Percentiles rank a stretch among this genome's conserved stretches.
These are phyloP conservation scores for Sechiopsis laciniata DNA, from an alignment of 306 rosid genomes.

Conservation along the genomic window DNA sequence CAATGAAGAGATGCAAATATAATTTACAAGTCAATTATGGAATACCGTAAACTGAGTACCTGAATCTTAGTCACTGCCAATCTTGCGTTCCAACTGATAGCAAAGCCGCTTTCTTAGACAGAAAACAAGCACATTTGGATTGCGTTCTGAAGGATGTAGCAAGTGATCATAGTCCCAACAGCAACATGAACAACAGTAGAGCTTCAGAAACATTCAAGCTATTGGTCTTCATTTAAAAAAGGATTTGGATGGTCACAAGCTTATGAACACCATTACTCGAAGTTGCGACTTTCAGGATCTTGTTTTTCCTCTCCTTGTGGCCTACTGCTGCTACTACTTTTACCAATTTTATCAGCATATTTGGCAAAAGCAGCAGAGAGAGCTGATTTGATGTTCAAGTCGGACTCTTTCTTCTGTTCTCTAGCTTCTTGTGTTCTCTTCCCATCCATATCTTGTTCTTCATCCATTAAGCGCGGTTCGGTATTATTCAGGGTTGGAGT, in stretches of 20 bases:
- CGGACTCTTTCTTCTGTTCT: constrained; percentile 50
- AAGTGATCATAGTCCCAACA: neutral
- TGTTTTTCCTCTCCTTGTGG: constrained; percentile 37
- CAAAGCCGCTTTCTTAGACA: neutral
- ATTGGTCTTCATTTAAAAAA: neutral
- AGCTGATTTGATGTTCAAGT: constrained; percentile 64
- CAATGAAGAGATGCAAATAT: neutral
- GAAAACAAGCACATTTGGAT: neutral
- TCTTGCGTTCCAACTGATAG: neutral
- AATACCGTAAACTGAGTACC: neutral
- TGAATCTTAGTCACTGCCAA: neutral
- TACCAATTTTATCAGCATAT: constrained; percentile 49
- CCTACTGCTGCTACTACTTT: constrained; percentile 29
- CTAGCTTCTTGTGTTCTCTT: constrained; percentile 32
- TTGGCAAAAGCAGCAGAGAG: constrained; percentile 79
- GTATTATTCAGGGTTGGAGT: constrained; percentile 32
- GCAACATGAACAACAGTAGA: neutral
- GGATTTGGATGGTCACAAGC: neutral
- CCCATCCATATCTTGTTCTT: constrained; percentile 32
- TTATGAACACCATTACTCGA: neutral
- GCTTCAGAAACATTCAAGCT: constrained; percentile 6
- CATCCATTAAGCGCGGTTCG: constrained; percentile 37
- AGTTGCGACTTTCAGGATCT: constrained; percentile 25
- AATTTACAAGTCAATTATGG: neutral
- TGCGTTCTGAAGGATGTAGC: neutral